A percentile compares a stretch with the other conserved stretches of the same genome.
Evolutionary conservation across 345 rosid genomes (phyloP).

Genomic region (Acer saccharum): DNA sequence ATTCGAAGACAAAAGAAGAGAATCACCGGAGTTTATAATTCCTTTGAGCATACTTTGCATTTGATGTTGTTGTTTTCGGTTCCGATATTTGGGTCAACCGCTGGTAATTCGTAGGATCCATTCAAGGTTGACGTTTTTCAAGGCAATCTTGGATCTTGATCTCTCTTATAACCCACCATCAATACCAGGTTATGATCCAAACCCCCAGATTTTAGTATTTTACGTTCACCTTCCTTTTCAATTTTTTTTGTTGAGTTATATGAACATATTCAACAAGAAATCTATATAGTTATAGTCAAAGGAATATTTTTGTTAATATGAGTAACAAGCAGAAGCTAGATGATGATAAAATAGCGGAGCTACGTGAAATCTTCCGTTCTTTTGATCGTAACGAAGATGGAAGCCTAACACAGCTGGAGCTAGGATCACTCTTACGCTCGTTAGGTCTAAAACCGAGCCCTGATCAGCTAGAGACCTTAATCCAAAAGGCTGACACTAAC

Average conservation of each 20-base stretch:
- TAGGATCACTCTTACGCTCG: slow-evolving; percentile 84
- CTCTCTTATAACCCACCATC: not conserved
- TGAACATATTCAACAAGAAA: not conserved
- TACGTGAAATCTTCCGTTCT: slow-evolving; percentile 79
- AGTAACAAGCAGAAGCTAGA: slow-evolving; percentile 61
- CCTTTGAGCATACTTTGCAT: not conserved
- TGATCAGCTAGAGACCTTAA: slow-evolving; percentile 69
- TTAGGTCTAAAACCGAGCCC: slow-evolving; percentile 71
- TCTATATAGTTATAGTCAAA: no score
- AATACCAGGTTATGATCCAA: slow-evolving; percentile 7
- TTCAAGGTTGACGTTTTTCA: slow-evolving; percentile 22
- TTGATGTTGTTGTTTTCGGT: not conserved
- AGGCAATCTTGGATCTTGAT: slow-evolving; percentile 26
- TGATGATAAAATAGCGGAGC: slow-evolving; percentile 76
- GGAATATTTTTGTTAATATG: slow-evolving; percentile 26
- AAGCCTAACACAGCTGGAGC: slow-evolving; percentile 83
- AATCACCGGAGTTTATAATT: slow-evolving; percentile 6
- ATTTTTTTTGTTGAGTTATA: not conserved
- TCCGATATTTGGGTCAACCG: slow-evolving; percentile 28
- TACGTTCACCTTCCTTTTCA: not conserved
- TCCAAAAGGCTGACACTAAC: slow-evolving; percentile 76
- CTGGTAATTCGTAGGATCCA: slow-evolving; percentile 30
- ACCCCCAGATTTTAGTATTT: not conserved
- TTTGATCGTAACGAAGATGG: slow-evolving; percentile 90
- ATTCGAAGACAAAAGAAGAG: slow-evolving; percentile 2